Evolutionary conservation across 2,329 filamentous ascomycete genomes (phyloP), one percentile per base, ranked within the genome.

Genomic region (Penicillium concentricum): DNA sequence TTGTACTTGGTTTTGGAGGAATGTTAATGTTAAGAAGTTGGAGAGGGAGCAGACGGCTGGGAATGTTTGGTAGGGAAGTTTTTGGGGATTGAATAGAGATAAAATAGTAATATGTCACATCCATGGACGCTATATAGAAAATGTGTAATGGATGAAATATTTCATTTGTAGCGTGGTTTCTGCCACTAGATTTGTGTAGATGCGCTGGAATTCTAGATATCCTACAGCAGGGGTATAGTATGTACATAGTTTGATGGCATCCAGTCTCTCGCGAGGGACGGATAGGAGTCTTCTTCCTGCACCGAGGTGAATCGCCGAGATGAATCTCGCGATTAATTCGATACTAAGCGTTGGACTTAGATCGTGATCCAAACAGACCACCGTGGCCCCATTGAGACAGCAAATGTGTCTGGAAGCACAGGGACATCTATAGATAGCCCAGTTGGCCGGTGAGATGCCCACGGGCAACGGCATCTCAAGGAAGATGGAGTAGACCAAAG

Each of bases 21-120:
- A 55, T 16, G 46, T 58, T 10, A 56, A 58, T 41, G 47, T 58
- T 6, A 58, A 56, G 37, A 58, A 56, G 42, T 16, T 58, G 24
- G 12, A 18, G 15, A 51, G 26, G 32, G 52, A 58, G 37, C 56
- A 56, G 52, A 58, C 56, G 4, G 8, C 52, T 20, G 56, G 52
- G 13, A 56, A 51, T 13, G 32, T 56, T 3, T 58, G 42, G 35
- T 58, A 51, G n/a, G 20, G 3, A 6, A 5, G n/a, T n/a, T 7
- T n/a, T 34, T 1, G 30, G 30, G 30, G 30, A n/a, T n/a, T n/a
- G n/a, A n/a, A n/a, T n/a, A n/a, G n/a, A n/a, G n/a, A n/a, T n/a
- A n/a, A n/a, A n/a, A n/a, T n/a, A n/a, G n/a, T n/a, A n/a, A n/a
- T n/a, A n/a, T n/a, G n/a, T n/a, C n/a, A n/a, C n/a, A n/a, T n/a